A percentile compares a stretch with the other conserved stretches of the same genome.
phyloP scores from a whole-genome alignment of 164 flowering plant species.

The Magnolia kwangsiensis region DNA sequence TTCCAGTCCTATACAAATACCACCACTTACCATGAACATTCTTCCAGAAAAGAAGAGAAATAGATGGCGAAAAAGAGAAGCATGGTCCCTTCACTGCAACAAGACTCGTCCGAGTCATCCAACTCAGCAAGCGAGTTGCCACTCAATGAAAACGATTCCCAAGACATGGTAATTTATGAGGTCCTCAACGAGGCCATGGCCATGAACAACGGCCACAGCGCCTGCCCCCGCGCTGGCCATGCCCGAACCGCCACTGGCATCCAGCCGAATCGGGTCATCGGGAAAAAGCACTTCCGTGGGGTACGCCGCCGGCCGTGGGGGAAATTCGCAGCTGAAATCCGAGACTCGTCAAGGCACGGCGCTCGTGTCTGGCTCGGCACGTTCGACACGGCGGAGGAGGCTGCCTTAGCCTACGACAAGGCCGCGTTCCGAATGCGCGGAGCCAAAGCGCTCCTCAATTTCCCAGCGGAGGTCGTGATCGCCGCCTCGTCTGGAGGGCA shows the following conservation, averaged over 20 bases:
- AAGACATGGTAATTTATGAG: slow-evolving; percentile 60
- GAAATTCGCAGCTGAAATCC: slow-evolving; percentile 69
- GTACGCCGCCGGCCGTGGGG: slow-evolving; percentile 88
- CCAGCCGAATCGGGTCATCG: slow-evolving; percentile 19
- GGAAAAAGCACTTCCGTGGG: slow-evolving; percentile 56
- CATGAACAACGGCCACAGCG: slow-evolving; percentile 6
- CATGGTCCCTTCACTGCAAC: slow-evolving; percentile 5
- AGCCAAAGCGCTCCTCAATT: slow-evolving; percentile 60
- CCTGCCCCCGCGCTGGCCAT: not conserved
- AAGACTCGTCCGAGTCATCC: not conserved
- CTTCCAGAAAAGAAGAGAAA: not conserved
- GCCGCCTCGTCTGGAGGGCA: not conserved
- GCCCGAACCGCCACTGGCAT: not conserved
- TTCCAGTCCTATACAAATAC: not conserved
- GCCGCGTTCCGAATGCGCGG: slow-evolving; percentile 74
- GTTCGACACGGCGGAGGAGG: slow-evolving; percentile 60
- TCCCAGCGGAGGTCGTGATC: slow-evolving; percentile 39
- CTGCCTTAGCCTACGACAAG: slow-evolving; percentile 69
- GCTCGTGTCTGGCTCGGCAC: slow-evolving; percentile 71
- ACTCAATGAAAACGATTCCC: slow-evolving; percentile 71
- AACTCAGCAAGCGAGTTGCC: slow-evolving; percentile 32
- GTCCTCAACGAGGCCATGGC: slow-evolving; percentile 46
- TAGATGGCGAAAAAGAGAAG: too few relatives aligned
- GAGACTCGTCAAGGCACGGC: slow-evolving; percentile 57
- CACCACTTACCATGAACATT: not conserved